A percentile compares a stretch with the other conserved stretches of the same genome.
These are phyloP conservation scores for Fonsecaea pedrosoi DNA, from an alignment of 2,329 filamentous ascomycete species.

Conservation along the genomic window DNA sequence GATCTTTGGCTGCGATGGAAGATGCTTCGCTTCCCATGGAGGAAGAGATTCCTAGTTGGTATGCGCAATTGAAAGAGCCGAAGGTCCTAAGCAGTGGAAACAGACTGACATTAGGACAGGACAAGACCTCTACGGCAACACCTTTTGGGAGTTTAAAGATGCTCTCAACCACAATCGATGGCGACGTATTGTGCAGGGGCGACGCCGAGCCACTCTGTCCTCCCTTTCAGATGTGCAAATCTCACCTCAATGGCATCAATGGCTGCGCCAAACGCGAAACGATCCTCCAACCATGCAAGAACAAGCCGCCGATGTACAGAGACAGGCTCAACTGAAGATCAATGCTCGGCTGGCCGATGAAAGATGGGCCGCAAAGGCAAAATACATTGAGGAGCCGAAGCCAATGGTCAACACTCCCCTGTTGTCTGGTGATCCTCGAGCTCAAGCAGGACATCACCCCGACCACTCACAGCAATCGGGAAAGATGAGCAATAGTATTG, in stretches of 20 bases:
- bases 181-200: slow-evolving; percentile 66
- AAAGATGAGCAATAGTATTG: slow-evolving; percentile 20
- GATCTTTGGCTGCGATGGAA: slow-evolving; percentile 69
- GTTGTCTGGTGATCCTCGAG: slow-evolving; percentile 23
- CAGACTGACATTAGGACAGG: slow-evolving; percentile 49
- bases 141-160: slow-evolving; percentile 72
- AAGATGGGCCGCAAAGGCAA: slow-evolving; percentile 66
- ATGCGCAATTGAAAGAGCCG: slow-evolving; percentile 35
- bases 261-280: slow-evolving; percentile 67
- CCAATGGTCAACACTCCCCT: slow-evolving; percentile 37
- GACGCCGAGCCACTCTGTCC: slow-evolving; percentile 59
- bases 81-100: slow-evolving; percentile 2
- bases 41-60: slow-evolving; percentile 66
- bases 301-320: slow-evolving; percentile 63
- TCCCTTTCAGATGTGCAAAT: slow-evolving; percentile 67
- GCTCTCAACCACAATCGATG: slow-evolving; percentile 59
- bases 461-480: slow-evolving; percentile 7
- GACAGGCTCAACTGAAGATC: slow-evolving; percentile 65
- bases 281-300: slow-evolving; percentile 64
- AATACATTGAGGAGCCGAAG: slow-evolving; percentile 63
- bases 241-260: slow-evolving; percentile 71
- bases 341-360: slow-evolving; percentile 66
- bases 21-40: slow-evolving; percentile 66
- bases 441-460: slow-evolving; percentile 10
- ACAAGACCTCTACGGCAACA: slow-evolving; percentile 67